Base-by-base conservation (phyloP, 805 yeast species). In the Kuraishia piskuri region DNA sequence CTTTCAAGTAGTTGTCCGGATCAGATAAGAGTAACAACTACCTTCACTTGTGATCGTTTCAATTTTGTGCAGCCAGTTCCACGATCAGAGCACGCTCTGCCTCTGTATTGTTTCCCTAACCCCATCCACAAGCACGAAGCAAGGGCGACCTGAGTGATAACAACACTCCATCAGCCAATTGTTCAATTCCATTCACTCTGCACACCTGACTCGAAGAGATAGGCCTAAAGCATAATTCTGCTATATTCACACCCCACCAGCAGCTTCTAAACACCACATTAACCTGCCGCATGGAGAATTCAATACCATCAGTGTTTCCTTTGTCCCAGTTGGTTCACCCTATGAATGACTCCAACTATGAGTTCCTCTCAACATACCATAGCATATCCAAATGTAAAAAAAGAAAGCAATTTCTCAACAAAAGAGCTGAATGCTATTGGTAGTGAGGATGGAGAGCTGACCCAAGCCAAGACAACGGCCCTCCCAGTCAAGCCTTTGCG, bases 261-360 rank as follows among this genome's bases (percentile, higher is more conserved):
- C 40, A 31, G 40, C 40, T 31, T 31, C 40, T 31, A 31, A 31
- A 31, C 40, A 14, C 17, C 40, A 44, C 22, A 44, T 22, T 46
- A n/a, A 36, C 51, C 51, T 36, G 51, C 51, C 51, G 51, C 51
- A 49, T 49, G 51, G 37, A 49, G 51, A 7, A 8, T 23, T 46
- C 20, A 21, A 22, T 8, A 22, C 49, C 22, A 22, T 17, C 49
- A 17, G 23, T 22, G n/a, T 44, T 22, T 12, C 47, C 8, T 46
- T 22, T 14, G 49, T 46, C 23, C 31, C 25, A 6, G 17, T 31
- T 23, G 25, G 23, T 5, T 23, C 49, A 21, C 26, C 8, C 23
- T 10, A 23, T 49, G 51, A 31, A 49, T 22, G 26, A 31, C 22
- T 36, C 51, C 22, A 49, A 49, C n/a, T n/a, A 48, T 48, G 50